Conservation (phyloP, 2,329 filamentous ascomycete genomes). For the Xylaria sp. region DNA sequence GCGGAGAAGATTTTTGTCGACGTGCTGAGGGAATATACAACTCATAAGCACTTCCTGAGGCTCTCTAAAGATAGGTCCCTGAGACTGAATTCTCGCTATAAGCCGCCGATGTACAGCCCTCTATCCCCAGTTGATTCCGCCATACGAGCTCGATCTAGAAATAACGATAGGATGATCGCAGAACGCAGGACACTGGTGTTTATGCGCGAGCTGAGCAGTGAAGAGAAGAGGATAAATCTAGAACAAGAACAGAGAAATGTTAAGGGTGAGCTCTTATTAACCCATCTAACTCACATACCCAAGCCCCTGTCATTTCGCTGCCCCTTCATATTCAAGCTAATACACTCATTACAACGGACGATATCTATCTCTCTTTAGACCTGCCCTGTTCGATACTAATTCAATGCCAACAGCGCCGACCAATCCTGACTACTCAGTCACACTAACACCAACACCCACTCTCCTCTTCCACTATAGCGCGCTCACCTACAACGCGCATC, state of each 20-base stretch:
- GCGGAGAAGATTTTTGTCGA: constrained; percentile 64
- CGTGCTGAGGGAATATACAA: constrained; percentile 59
- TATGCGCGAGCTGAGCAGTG: constrained; percentile 52
- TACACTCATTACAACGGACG: neutral
- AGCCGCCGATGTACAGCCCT: too few species aligned
- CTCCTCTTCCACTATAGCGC: constrained; percentile 93
- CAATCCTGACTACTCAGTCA: constrained; percentile 56
- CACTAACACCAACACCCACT: constrained; percentile 72
- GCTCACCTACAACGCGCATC: constrained; percentile 91
- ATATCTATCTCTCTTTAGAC: neutral
- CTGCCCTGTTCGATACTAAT: neutral
- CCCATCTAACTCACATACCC: constrained; percentile 40
- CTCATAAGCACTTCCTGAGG: neutral
- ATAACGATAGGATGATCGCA: constrained; percentile 52
- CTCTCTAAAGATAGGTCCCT: too few species aligned
- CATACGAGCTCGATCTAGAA: neutral
- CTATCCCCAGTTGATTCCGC: neutral
- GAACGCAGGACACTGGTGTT: constrained; percentile 66
- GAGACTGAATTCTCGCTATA: too few species aligned
- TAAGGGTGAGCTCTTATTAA: constrained; percentile 43
- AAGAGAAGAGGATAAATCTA: constrained; percentile 38
- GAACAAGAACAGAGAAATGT: constrained; percentile 35
- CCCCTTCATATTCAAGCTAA: neutral
- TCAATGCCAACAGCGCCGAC: constrained; percentile 12
- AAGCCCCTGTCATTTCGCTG: neutral